A percentile compares a stretch with the other conserved stretches of the same genome.
Conservation (phyloP, 305 asterid genomes). For the Nicotiana rustica region DNA sequence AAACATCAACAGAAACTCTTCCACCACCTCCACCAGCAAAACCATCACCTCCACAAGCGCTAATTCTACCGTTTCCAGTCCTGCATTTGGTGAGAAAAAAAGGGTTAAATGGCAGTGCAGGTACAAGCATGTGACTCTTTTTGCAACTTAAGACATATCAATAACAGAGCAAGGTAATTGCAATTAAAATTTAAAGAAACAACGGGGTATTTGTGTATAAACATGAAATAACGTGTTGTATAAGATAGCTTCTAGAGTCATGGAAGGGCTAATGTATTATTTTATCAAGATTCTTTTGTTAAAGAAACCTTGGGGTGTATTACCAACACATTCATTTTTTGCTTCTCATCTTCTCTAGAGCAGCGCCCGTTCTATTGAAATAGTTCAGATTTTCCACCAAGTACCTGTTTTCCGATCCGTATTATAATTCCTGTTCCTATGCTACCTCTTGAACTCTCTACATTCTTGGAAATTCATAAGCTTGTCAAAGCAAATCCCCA, state of each 20-base stretch:
- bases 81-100: constrained; percentile 64
- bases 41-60: constrained; percentile 97
- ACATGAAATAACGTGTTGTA: constrained; percentile 23
- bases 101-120: constrained; percentile 14
- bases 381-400: background rate
- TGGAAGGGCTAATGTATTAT: constrained; percentile 12
- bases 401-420: background rate
- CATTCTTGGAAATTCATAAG: background rate
- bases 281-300: background rate
- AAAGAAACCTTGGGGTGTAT: background rate
- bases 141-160: background rate
- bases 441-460: background rate
- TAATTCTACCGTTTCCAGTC: constrained; percentile 84
- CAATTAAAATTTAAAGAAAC: constrained; percentile 16
- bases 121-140: background rate
- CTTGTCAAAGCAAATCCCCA: background rate
- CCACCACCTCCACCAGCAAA: constrained; percentile 99
- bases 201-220: background rate
- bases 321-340: background rate
- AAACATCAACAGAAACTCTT: constrained; percentile 88
- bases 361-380: background rate
- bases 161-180: background rate
- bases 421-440: background rate
- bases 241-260: background rate
- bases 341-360: constrained; percentile 18